phyloP scores from a whole-genome alignment of 1,139 yeast species.

The Debaryomyces nepalensis region DNA sequence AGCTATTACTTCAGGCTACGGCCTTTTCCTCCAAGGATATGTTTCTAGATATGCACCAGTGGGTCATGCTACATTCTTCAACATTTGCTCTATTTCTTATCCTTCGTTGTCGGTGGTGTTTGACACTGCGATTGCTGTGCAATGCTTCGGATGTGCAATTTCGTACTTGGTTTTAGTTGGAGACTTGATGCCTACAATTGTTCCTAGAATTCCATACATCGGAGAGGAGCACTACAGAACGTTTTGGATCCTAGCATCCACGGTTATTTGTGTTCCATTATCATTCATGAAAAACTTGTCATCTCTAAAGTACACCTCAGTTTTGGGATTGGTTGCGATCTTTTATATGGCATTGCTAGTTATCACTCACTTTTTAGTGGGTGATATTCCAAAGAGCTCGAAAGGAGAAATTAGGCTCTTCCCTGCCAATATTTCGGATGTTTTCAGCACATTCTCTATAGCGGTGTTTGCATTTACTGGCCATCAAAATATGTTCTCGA shows the following conservation, averaged over 20 bases:
- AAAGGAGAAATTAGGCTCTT: conserved; percentile 60
- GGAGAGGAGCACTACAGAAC: conserved; percentile 27
- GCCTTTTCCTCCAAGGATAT: conserved; percentile 77
- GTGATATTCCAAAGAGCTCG: conserved; percentile 49
- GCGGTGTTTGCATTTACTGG: conserved; percentile 56
- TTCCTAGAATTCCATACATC: conserved; percentile 29
- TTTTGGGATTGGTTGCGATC: conserved; percentile 47
- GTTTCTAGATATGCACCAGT: conserved; percentile 69
- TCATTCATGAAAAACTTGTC: conserved; percentile 49
- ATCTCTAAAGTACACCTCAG: conserved; percentile 49
- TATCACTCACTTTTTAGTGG: conserved; percentile 36
- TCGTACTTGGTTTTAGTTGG: conserved; percentile 52
- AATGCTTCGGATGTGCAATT: conserved; percentile 63
- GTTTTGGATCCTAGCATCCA: conserved; percentile 46
- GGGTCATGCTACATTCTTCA: conserved; percentile 85
- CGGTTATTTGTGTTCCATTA: conserved; percentile 44
- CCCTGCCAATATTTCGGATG: conserved; percentile 62
- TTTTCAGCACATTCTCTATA: conserved; percentile 62
- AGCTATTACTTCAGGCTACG: conserved; percentile 78
- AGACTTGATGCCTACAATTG: conserved; percentile 50
- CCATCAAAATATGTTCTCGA: conserved; percentile 56
- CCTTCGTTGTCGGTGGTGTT: conserved; percentile 82
- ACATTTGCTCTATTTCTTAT: conserved; percentile 80
- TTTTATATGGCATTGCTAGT: conserved; percentile 45
- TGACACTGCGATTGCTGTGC: conserved; percentile 86